These are phyloP conservation scores for Coemansia sp. DNA, from an alignment of 192 early-diverging fungal genomes.

Conservation along the genomic window DNA sequence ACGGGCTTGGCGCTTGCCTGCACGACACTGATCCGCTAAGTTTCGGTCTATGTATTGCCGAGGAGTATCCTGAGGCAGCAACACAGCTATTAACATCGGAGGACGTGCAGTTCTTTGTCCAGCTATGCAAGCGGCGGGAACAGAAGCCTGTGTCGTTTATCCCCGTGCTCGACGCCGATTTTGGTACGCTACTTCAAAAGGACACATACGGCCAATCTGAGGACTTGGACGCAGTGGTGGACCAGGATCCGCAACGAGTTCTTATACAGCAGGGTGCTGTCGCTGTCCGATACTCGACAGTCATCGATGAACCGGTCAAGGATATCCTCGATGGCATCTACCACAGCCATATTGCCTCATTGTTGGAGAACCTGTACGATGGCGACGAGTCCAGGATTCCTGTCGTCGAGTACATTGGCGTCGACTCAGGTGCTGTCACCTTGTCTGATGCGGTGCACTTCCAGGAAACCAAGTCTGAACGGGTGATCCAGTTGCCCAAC, in stretches of 20 bases:
- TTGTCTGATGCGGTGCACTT: not conserved
- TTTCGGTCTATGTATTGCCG: slow-evolving; percentile 11
- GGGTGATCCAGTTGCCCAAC: slow-evolving; percentile 1
- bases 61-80: slow-evolving; percentile 2
- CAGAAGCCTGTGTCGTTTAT: slow-evolving; percentile 92
- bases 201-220: slow-evolving; percentile 90
- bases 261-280: slow-evolving; percentile 86
- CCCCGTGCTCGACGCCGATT: slow-evolving; percentile 81
- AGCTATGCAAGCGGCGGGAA: slow-evolving; percentile 48
- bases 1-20: not conserved
- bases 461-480: not conserved
- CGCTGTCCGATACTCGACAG: slow-evolving; percentile 67
- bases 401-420: slow-evolving; percentile 65
- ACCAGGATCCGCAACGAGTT: slow-evolving; percentile 75
- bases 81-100: slow-evolving; percentile 12
- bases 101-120: slow-evolving; percentile 27
- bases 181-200: slow-evolving; percentile 89
- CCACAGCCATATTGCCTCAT: slow-evolving; percentile 65
- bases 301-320: slow-evolving; percentile 77
- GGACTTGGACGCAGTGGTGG: slow-evolving; percentile 75
- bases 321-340: slow-evolving; percentile 83
- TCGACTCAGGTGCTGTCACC: not conserved
- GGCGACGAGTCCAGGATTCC: slow-evolving; percentile 58
- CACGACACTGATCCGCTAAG: not conserved
- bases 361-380: slow-evolving; percentile 68